Conservation (phyloP, 2,329 filamentous ascomycete species). For the Blastomyces emzantsi region DNA sequence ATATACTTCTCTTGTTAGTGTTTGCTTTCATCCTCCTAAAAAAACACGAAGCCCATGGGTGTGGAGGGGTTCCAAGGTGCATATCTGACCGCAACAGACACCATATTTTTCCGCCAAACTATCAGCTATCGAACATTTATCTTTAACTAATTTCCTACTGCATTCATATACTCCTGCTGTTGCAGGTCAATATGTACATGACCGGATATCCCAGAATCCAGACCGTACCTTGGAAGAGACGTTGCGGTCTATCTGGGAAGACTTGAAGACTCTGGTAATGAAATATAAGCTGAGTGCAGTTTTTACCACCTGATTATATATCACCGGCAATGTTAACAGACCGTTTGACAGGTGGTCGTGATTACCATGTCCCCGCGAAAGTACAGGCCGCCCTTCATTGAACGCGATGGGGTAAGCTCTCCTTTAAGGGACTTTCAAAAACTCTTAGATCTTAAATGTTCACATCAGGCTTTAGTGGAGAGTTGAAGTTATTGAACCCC, state of each 20-base stretch:
- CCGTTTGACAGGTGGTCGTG: slow-evolving; percentile 1
- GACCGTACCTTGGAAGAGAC: slow-evolving; percentile 2
- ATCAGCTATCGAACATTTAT: slow-evolving; percentile 1
- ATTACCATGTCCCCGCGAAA: neutral
- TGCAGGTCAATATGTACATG: slow-evolving; percentile 4
- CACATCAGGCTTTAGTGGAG: neutral
- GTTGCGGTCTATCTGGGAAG: neutral
- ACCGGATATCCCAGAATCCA: slow-evolving; percentile 7
- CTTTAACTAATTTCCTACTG: neutral
- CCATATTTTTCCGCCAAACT: slow-evolving; percentile 1
- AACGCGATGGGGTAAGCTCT: slow-evolving; percentile 1
- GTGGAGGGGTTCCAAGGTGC: neutral
- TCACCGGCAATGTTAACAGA: neutral
- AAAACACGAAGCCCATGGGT: neutral
- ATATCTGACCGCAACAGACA: neutral
- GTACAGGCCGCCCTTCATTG: slow-evolving; percentile 1
- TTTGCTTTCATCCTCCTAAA: no score
- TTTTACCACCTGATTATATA: neutral
- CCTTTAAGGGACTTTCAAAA: neutral
- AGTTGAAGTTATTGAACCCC: neutral
- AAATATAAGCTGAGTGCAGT: slow-evolving; percentile 10
- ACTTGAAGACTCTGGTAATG: slow-evolving; percentile 3
- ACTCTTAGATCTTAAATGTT: neutral
- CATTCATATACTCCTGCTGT: neutral
- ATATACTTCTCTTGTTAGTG: no score